These are phyloP conservation scores for Musa schizocarpa DNA, from an alignment of 176 grass and related monocot species.

Conservation along the genomic window DNA sequence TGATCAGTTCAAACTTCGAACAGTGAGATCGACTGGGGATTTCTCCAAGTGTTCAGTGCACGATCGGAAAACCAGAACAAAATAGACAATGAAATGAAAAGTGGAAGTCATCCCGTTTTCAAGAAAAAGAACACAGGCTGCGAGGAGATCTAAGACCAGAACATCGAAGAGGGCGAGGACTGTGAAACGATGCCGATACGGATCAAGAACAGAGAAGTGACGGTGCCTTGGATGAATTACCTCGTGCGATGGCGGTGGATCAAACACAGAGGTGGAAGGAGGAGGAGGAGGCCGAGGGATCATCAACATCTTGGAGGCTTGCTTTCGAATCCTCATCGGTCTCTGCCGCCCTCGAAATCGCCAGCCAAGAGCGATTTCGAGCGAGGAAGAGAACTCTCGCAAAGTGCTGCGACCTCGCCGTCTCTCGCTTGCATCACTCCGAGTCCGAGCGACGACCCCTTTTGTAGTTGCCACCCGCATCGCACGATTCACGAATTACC, in stretches of 20 bases:
- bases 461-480: neutral
- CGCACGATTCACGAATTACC: no score
- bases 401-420: neutral
- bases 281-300: neutral
- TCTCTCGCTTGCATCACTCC: neutral
- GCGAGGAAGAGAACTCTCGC: neutral
- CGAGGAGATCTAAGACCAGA: neutral
- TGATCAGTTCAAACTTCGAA: neutral
- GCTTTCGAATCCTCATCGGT: constrained; percentile 6
- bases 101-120: neutral
- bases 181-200: neutral
- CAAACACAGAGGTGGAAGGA: neutral
- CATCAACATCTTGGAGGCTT: neutral
- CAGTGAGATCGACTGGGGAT: neutral
- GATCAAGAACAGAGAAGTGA: neutral
- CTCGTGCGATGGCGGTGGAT: neutral
- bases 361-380: neutral
- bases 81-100: neutral
- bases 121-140: neutral
- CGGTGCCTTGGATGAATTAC: neutral
- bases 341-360: neutral
- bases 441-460: neutral
- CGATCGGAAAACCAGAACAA: no score
- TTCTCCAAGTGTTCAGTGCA: neutral
- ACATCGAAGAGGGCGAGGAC: neutral